Conservation (phyloP, 257 asterid species). For the Solanum neorickii region DNA sequence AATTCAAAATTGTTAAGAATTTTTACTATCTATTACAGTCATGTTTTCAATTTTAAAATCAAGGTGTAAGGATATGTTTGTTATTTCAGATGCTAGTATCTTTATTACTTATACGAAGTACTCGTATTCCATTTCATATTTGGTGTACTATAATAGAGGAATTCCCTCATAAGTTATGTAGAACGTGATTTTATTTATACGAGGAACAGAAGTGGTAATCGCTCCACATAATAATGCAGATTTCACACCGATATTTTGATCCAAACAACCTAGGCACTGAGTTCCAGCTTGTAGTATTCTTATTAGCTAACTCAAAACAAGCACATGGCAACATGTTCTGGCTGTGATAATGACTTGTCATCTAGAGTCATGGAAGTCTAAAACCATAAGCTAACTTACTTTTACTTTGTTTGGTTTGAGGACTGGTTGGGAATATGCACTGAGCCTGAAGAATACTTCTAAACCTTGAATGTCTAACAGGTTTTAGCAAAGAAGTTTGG, state of each 20-base stretch:
- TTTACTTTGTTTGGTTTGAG: not conserved
- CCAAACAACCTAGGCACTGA: not conserved
- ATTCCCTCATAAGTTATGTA: not conserved
- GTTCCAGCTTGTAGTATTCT: not conserved
- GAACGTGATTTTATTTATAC: not conserved
- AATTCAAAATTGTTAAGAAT: not conserved
- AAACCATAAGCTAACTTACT: not conserved
- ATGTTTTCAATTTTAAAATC: not conserved
- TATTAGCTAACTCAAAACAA: not conserved
- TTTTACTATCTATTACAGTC: not conserved
- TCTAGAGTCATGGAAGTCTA: not conserved
- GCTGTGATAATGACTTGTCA: not conserved
- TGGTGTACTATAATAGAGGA: not conserved
- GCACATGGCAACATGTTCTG: not conserved
- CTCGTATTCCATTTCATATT: not conserved
- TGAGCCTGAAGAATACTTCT: conserved; percentile 6
- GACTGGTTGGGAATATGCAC: not conserved
- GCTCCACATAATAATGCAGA: not conserved
- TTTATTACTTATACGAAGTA: not conserved
- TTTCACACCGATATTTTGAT: not conserved
- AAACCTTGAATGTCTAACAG: conserved; percentile 30
- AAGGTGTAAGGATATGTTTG: not conserved
- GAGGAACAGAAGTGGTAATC: not conserved
- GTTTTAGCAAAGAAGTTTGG: conserved; percentile 92
- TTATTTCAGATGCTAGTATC: not conserved